Conservation (phyloP, 768 basidiomycete species). For the Mycena filopes region DNA sequence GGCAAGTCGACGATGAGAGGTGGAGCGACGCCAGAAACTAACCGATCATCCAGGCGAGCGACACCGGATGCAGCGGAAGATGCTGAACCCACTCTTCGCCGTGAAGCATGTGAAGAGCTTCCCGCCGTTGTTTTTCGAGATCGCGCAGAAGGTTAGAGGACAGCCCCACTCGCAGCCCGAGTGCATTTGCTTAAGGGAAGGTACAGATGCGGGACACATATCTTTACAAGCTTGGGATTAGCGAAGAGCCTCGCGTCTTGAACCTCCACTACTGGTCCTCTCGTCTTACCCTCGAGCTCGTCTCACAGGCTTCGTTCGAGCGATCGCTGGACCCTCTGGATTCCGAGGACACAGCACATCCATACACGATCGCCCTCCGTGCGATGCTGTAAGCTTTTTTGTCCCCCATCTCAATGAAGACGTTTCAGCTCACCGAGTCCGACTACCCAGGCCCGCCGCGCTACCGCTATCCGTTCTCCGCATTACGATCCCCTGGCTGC, state of each 20-base stretch:
- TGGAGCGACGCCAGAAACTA: background rate
- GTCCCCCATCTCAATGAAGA: too few species aligned
- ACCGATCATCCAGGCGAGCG: slow-evolving; percentile 35
- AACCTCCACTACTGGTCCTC: slow-evolving; percentile 35
- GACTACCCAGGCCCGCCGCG: slow-evolving; percentile 35
- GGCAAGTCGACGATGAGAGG: background rate
- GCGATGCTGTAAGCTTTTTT: slow-evolving; percentile 24
- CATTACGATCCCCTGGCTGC: slow-evolving; percentile 35
- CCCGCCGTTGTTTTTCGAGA: slow-evolving; percentile 42
- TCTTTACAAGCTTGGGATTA: slow-evolving; percentile 29
- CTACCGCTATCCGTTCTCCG: slow-evolving; percentile 36
- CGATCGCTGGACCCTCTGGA: slow-evolving; percentile 35
- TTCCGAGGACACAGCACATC: slow-evolving; percentile 26
- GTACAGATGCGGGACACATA: slow-evolving; percentile 10
- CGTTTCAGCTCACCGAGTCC: slow-evolving; percentile 2
- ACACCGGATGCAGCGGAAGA: slow-evolving; percentile 44
- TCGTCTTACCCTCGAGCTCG: slow-evolving; percentile 38
- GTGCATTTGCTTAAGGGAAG: background rate
- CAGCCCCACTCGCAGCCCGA: background rate
- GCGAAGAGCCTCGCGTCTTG: slow-evolving; percentile 26
- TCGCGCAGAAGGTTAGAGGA: slow-evolving; percentile 37
- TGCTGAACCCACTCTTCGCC: slow-evolving; percentile 48
- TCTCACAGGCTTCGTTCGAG: slow-evolving; percentile 35
- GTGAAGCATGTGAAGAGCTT: slow-evolving; percentile 42
- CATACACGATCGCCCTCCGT: slow-evolving; percentile 32